Evolutionary conservation across 768 basidiomycete species (phyloP).

Genomic region (Lactarius sanguifluus): DNA sequence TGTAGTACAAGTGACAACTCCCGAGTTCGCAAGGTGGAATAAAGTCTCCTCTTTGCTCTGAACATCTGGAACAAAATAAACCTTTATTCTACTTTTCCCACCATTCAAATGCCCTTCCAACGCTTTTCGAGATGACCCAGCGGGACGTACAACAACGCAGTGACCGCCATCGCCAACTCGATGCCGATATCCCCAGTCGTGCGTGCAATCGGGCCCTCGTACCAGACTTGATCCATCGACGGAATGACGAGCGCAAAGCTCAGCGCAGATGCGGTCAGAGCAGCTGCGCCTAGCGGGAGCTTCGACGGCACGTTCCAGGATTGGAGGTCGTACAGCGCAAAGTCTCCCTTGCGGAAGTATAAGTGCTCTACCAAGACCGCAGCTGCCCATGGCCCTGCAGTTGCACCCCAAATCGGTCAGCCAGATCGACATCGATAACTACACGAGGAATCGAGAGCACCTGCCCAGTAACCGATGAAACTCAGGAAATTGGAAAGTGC

Average conservation of each 20-base stretch:
- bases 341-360: constrained; percentile 55
- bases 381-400: constrained; percentile 46
- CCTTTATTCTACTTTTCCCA: neutral
- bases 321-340: constrained; percentile 47
- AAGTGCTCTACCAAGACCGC: constrained; percentile 68
- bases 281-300: constrained; percentile 65
- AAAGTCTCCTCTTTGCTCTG: neutral
- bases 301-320: constrained; percentile 53
- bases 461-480: constrained; percentile 51
- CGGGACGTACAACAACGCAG: constrained; percentile 51
- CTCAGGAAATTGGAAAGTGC: constrained; percentile 67
- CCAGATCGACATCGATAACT: neutral
- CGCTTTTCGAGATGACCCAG: constrained; percentile 43
- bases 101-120: constrained; percentile 9
- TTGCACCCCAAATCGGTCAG: constrained; percentile 54
- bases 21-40: neutral
- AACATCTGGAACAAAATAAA: neutral
- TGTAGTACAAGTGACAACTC: too few relatives aligned
- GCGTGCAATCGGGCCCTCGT: constrained; percentile 63
- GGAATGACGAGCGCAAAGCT: constrained; percentile 60
- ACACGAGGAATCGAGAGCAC: constrained; percentile 14
- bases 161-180: constrained; percentile 53
- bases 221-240: constrained; percentile 72
- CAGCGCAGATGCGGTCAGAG: constrained; percentile 49
- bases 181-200: constrained; percentile 72